Evolutionary conservation across 306 rosid genomes (phyloP).

Genomic region (Cotoneaster glaucophyllus): DNA sequence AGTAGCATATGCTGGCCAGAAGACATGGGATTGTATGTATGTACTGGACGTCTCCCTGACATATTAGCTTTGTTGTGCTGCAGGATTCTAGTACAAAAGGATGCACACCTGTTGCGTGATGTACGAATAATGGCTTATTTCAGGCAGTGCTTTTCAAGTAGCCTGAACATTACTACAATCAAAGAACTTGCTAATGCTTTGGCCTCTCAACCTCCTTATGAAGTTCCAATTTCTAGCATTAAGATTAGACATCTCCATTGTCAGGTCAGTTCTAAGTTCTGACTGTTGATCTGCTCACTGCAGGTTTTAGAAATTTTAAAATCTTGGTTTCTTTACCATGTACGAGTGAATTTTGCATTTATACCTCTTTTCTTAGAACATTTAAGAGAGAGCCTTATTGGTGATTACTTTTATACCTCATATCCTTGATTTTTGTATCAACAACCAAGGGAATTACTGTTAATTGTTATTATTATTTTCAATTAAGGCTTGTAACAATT

Average conservation of each 20-base stretch:
- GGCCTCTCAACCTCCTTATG: slow-evolving; percentile 75
- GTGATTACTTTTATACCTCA: not conserved
- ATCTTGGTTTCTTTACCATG: not conserved
- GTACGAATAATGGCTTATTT: slow-evolving; percentile 75
- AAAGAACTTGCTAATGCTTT: slow-evolving; percentile 82
- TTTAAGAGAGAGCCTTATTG: not conserved
- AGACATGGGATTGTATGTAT: not conserved
- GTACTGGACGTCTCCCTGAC: not conserved
- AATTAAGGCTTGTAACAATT: not conserved
- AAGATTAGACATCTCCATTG: slow-evolving; percentile 70
- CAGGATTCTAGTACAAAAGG: slow-evolving; percentile 66
- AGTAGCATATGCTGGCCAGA: not conserved
- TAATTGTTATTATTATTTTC: slow-evolving; percentile 2
- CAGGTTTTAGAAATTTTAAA: not conserved
- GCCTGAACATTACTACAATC: slow-evolving; percentile 55
- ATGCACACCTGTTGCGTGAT: slow-evolving; percentile 65
- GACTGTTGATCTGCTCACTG: slow-evolving; percentile 2
- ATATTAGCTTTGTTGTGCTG: slow-evolving; percentile 6
- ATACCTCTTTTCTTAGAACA: not conserved
- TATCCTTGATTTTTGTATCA: not conserved
- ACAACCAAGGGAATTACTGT: not conserved
- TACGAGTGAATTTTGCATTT: not conserved
- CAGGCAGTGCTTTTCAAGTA: slow-evolving; percentile 68
- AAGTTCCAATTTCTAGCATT: slow-evolving; percentile 80
- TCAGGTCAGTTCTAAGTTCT: slow-evolving; percentile 43